A percentile compares a stretch with the other conserved stretches of the same genome.
Evolutionary conservation across 768 basidiomycete species (phyloP).

Genomic region (Amanita exitialis): DNA sequence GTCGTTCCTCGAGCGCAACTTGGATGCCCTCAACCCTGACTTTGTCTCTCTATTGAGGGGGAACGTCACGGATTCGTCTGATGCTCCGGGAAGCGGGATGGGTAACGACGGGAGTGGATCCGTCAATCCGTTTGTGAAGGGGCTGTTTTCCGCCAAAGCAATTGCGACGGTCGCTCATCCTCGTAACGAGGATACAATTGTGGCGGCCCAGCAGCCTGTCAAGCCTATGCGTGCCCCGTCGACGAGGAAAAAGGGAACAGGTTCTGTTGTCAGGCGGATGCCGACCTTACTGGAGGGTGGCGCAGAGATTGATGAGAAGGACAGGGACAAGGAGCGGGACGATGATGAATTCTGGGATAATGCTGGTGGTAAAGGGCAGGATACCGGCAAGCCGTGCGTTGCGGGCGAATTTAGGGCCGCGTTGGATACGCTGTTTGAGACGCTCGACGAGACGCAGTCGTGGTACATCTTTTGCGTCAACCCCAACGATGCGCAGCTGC

Average conservation of each 20-base stretch:
- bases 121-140: slow-evolving; percentile 85
- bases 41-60: slow-evolving; percentile 87
- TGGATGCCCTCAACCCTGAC: slow-evolving; percentile 86
- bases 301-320: slow-evolving; percentile 30
- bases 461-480: slow-evolving; percentile 93
- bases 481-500: slow-evolving; percentile 91
- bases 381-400: slow-evolving; percentile 49
- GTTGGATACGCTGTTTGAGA: slow-evolving; percentile 78
- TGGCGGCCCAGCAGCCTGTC: slow-evolving; percentile 85
- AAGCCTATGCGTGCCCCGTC: slow-evolving; percentile 94
- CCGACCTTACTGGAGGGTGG: slow-evolving; percentile 38
- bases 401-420: slow-evolving; percentile 85
- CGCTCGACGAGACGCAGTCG: slow-evolving; percentile 78
- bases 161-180: slow-evolving; percentile 93
- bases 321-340: slow-evolving; percentile 44
- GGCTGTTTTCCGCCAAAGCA: slow-evolving; percentile 78
- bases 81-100: slow-evolving; percentile 12
- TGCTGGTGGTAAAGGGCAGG: slow-evolving; percentile 36
- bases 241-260: slow-evolving; percentile 67
- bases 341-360: slow-evolving; percentile 13
- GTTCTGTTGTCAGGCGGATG: slow-evolving; percentile 38
- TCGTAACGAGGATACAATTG: slow-evolving; percentile 89
- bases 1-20: slow-evolving; percentile 79
- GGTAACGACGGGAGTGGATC: slow-evolving; percentile 67
- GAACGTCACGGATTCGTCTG: slow-evolving; percentile 18